These are phyloP conservation scores for Lentinula guzmanii DNA, from an alignment of 768 basidiomycete genomes.

Conservation along the genomic window DNA sequence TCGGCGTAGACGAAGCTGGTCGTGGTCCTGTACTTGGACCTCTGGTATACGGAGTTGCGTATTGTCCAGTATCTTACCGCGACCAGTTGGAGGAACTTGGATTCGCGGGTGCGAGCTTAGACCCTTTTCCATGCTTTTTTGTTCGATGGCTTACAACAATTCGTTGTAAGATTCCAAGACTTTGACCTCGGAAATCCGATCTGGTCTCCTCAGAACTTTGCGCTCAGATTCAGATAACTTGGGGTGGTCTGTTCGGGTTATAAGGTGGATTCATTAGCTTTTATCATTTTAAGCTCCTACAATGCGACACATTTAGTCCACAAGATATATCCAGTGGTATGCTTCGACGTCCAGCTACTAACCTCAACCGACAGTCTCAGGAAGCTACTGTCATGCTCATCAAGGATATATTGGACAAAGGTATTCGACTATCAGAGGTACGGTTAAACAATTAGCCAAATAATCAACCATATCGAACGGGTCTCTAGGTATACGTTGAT, in stretches of 20 bases:
- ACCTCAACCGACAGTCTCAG: slow-evolving; percentile 85
- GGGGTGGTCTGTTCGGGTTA: slow-evolving; percentile 78
- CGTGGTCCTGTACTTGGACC: slow-evolving; percentile 94
- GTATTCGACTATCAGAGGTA: slow-evolving; percentile 77
- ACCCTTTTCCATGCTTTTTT: background rate
- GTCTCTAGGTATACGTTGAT: slow-evolving; percentile 80
- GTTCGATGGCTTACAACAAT: background rate
- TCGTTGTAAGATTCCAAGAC: slow-evolving; percentile 79
- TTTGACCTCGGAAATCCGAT: slow-evolving; percentile 65
- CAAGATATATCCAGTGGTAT: slow-evolving; percentile 90
- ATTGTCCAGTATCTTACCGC: slow-evolving; percentile 77
- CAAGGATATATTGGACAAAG: slow-evolving; percentile 73
- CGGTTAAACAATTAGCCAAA: slow-evolving; percentile 5
- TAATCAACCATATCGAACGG: background rate
- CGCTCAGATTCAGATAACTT: slow-evolving; percentile 65
- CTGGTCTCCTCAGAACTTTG: slow-evolving; percentile 58
- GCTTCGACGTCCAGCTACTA: slow-evolving; percentile 76
- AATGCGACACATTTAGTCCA: slow-evolving; percentile 45
- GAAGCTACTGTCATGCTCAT: slow-evolving; percentile 89
- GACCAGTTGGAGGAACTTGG: slow-evolving; percentile 73
- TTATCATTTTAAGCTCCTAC: background rate
- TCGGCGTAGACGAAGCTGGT: slow-evolving; percentile 99
- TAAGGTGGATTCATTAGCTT: slow-evolving; percentile 37
- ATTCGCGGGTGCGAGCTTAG: slow-evolving; percentile 65
- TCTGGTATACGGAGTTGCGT: slow-evolving; percentile 93